Percentiles rank a stretch among this genome's conserved stretches.
phyloP scores from a whole-genome alignment of 2,329 filamentous ascomycete species.

The Aspergillus puulaauensis region DNA sequence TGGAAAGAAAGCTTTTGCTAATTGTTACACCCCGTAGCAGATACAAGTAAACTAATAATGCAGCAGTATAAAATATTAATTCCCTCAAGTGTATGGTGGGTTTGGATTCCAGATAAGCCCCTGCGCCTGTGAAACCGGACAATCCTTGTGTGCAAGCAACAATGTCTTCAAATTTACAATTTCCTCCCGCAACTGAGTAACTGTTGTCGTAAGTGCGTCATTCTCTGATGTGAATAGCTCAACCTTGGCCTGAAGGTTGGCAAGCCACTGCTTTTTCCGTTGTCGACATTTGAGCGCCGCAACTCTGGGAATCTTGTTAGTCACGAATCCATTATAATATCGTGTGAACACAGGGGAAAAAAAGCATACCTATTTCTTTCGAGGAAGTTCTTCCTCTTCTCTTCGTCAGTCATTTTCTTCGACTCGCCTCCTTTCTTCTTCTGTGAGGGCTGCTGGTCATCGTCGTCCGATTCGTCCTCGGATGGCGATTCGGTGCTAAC shows the following conservation, averaged over 20 bases:
- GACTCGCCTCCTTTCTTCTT: conserved; percentile 54
- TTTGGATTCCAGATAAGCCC: conserved; percentile 50
- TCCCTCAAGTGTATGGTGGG: conserved; percentile 11
- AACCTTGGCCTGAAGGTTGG: conserved; percentile 90
- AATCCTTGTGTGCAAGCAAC: conserved; percentile 92
- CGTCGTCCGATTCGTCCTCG: conserved; percentile 54
- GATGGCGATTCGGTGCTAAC: conserved; percentile 39
- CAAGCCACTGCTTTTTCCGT: conserved; percentile 98
- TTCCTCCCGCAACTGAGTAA: conserved; percentile 83
- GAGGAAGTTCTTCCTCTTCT: conserved; percentile 97
- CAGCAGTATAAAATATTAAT: conserved; percentile 5
- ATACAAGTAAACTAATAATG: neutral
- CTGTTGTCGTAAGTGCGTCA: conserved; percentile 78
- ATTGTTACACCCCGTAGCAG: conserved; percentile 3
- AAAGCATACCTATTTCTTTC: conserved; percentile 84
- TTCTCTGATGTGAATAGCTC: conserved; percentile 92
- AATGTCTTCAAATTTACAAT: conserved; percentile 93
- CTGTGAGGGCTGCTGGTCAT: conserved; percentile 36
- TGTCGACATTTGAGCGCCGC: conserved; percentile 96
- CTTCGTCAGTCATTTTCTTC: conserved; percentile 95
- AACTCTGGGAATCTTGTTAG: conserved; percentile 62
- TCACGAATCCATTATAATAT: neutral
- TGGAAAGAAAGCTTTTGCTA: conserved; percentile 5
- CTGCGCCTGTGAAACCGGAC: conserved; percentile 86
- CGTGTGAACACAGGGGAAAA: neutral